A percentile compares a stretch with the other conserved stretches of the same genome.
Conservation (phyloP, 2,329 filamentous ascomycete species). For the Sphaerulina musiva region DNA sequence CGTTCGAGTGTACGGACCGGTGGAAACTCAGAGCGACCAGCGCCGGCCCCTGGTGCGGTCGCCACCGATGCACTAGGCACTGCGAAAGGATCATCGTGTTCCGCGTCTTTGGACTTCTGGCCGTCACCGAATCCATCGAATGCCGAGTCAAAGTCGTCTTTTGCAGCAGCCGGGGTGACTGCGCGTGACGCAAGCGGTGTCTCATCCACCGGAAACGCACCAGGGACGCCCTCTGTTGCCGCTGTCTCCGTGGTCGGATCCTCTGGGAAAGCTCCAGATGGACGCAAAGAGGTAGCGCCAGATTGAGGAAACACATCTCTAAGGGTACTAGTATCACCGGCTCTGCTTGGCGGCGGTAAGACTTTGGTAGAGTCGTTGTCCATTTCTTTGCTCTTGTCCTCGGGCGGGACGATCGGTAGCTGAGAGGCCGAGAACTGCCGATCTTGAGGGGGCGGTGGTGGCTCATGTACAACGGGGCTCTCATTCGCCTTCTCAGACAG, state of each 20-base stretch:
- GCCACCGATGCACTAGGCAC: slow-evolving; percentile 32
- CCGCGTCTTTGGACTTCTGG: slow-evolving; percentile 25
- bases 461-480: slow-evolving; percentile 52
- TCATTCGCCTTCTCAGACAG: slow-evolving; percentile 45
- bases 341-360: slow-evolving; percentile 30
- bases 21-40: slow-evolving; percentile 64
- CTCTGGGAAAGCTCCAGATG: slow-evolving; percentile 16
- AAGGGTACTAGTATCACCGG: slow-evolving; percentile 27
- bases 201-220: slow-evolving; percentile 46
- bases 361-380: slow-evolving; percentile 52
- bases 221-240: slow-evolving; percentile 37
- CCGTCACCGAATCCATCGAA: slow-evolving; percentile 63
- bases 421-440: slow-evolving; percentile 72
- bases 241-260: slow-evolving; percentile 17
- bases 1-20: slow-evolving; percentile 81
- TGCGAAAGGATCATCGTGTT: slow-evolving; percentile 35
- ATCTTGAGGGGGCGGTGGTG: slow-evolving; percentile 63
- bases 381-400: slow-evolving; percentile 36
- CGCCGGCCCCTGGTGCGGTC: slow-evolving; percentile 16
- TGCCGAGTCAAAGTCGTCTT: slow-evolving; percentile 73
- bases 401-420: slow-evolving; percentile 59
- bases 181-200: slow-evolving; percentile 43
- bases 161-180: slow-evolving; percentile 35
- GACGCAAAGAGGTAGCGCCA: slow-evolving; percentile 2
- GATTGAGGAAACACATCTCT: slow-evolving; percentile 13